Conservation (phyloP, 2,329 filamentous ascomycete species). For the Exophiala sp. region DNA sequence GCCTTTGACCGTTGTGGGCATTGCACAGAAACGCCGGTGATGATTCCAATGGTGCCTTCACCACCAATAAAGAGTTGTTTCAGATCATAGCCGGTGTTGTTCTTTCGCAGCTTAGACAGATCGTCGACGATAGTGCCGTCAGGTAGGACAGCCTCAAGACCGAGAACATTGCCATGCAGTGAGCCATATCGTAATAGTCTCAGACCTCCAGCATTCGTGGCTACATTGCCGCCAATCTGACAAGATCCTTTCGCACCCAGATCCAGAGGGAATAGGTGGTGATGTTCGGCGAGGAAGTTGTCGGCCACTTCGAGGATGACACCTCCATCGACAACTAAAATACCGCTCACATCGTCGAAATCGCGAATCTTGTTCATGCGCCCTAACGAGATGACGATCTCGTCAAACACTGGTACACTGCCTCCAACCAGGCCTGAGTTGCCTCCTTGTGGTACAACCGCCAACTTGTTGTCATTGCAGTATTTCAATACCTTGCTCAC, state of each 20-base stretch:
- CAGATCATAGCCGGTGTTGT: slow-evolving; percentile 97
- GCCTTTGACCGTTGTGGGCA: slow-evolving; percentile 85
- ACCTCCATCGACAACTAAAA: slow-evolving; percentile 85
- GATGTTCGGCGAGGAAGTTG: slow-evolving; percentile 74
- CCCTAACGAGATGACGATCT: slow-evolving; percentile 87
- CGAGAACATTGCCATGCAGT: slow-evolving; percentile 87
- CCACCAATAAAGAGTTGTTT: slow-evolving; percentile 96
- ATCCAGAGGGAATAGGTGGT: slow-evolving; percentile 91
- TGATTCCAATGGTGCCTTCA: slow-evolving; percentile 91
- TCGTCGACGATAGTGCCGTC: slow-evolving; percentile 92
- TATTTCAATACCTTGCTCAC: slow-evolving; percentile 89
- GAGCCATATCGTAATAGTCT: slow-evolving; percentile 89
- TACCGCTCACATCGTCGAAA: slow-evolving; percentile 90
- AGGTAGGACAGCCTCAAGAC: slow-evolving; percentile 87
- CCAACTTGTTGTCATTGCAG: slow-evolving; percentile 88
- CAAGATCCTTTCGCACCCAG: slow-evolving; percentile 97
- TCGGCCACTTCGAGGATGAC: slow-evolving; percentile 88
- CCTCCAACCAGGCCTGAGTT: slow-evolving; percentile 96
- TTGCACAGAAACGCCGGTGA: slow-evolving; percentile 84
- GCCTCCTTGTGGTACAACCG: slow-evolving; percentile 93
- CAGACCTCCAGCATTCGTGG: slow-evolving; percentile 91
- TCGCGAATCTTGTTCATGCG: slow-evolving; percentile 89
- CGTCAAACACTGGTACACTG: slow-evolving; percentile 94
- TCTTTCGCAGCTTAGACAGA: slow-evolving; percentile 84
- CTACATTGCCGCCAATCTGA: slow-evolving; percentile 91